A percentile compares a stretch with the other conserved stretches of the same genome.
Conservation (phyloP, 345 rosid genomes). For the Sonneratia caseolaris region DNA sequence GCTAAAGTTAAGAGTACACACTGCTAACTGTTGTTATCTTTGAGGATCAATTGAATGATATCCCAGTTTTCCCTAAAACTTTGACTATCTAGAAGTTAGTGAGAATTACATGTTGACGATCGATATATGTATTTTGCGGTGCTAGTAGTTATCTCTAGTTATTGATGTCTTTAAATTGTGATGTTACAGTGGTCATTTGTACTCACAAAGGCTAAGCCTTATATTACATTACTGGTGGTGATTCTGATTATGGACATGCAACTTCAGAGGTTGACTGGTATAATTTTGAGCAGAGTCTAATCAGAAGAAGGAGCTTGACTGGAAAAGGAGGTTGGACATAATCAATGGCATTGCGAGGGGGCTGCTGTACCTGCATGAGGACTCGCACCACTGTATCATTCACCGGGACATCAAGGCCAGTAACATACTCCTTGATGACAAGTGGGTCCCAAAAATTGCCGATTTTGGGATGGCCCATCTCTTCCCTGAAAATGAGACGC, state of each 20-base stretch:
- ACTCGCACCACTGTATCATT: conserved; percentile 70
- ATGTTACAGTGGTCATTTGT: background rate
- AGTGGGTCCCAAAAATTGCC: conserved; percentile 93
- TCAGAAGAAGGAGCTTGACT: conserved; percentile 44
- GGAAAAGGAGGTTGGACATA: conserved; percentile 76
- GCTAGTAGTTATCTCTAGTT: background rate
- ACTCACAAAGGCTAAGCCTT: conserved; percentile 9
- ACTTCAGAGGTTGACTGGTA: background rate
- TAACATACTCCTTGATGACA: conserved; percentile 81
- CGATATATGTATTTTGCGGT: background rate
- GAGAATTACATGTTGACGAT: background rate
- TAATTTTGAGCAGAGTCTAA: conserved; percentile 32
- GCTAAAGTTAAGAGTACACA: too few species aligned
- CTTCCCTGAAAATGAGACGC: conserved; percentile 80
- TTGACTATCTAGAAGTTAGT: background rate
- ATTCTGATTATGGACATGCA: background rate
- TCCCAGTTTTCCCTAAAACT: too few species aligned
- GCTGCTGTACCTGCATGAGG: conserved; percentile 87
- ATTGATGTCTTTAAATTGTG: background rate
- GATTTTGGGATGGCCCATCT: conserved; percentile 99
- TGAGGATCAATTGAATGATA: too few species aligned
- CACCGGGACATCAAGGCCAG: conserved; percentile 97
- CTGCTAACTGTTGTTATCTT: too few species aligned
- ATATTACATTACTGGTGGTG: background rate
- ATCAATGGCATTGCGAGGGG: conserved; percentile 78